These are phyloP conservation scores for Persicaria tinctoria DNA, from an alignment of 148 eudicot genomes.

Conservation along the genomic window DNA sequence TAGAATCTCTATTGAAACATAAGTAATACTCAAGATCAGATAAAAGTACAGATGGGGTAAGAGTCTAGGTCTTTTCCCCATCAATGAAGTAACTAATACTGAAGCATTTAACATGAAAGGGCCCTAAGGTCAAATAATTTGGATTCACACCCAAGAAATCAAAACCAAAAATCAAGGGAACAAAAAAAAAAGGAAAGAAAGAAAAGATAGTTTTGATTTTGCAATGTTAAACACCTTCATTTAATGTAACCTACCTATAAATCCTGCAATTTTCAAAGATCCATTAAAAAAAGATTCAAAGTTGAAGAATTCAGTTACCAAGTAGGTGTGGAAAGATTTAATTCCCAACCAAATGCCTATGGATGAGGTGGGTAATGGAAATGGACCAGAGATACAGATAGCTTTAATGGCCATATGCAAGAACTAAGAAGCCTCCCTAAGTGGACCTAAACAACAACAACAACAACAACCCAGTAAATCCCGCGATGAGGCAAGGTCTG, in stretches of 20 bases:
- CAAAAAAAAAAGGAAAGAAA: background rate
- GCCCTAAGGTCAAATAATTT: background rate
- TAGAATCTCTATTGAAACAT: too few species aligned
- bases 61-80: background rate
- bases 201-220: background rate
- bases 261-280: background rate
- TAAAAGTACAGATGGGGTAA: background rate
- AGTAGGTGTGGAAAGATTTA: constrained; percentile 7
- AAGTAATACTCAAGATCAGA: too few species aligned
- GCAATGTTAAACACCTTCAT: background rate
- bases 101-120: background rate
- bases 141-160: background rate
- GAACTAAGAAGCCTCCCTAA: background rate
- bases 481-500: too few species aligned
- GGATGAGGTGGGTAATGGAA: background rate
- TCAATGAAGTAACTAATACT: background rate
- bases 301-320: constrained; percentile 6
- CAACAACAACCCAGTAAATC: too few species aligned
- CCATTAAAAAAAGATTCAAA: background rate
- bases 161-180: background rate
- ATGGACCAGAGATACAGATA: constrained; percentile 1
- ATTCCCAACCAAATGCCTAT: background rate
- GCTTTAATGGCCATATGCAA: background rate
- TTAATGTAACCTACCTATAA: constrained; percentile 3
- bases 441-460: background rate